Conservation (phyloP, 2,329 filamentous ascomycete species). For the Xylariaceae sp. region DNA sequence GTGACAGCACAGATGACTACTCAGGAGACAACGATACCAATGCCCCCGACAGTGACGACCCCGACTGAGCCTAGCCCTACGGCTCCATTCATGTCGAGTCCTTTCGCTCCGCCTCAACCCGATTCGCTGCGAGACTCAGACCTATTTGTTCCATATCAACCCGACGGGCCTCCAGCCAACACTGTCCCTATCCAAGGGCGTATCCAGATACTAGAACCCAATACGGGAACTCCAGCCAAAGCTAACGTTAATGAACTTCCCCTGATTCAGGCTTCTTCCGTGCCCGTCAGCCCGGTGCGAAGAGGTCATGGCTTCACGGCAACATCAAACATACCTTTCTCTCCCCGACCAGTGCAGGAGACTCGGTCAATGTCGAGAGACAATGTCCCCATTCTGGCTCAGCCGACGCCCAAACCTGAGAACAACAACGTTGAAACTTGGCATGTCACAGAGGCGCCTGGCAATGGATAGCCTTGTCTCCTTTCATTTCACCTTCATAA, state of each 20-base stretch:
- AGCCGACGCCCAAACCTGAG: too few relatives aligned
- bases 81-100: constrained; percentile 25
- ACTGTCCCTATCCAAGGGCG: constrained; percentile 29
- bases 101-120: constrained; percentile 22
- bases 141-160: constrained; percentile 53
- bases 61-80: constrained; percentile 16
- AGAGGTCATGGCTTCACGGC: constrained; percentile 24
- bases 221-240: constrained; percentile 15
- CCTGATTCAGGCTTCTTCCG: constrained; percentile 12
- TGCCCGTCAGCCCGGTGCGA: constrained; percentile 19
- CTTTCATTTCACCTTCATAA: too few relatives aligned
- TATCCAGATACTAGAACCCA: constrained; percentile 25
- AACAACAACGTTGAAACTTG: too few relatives aligned
- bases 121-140: constrained; percentile 28
- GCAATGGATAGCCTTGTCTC: too few relatives aligned
- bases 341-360: constrained; percentile 12
- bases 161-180: constrained; percentile 46
- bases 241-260: constrained; percentile 1
- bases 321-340: constrained; percentile 26
- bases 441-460: too few relatives aligned
- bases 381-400: constrained; percentile 4
- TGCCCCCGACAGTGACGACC: constrained; percentile 17
- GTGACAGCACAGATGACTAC: constrained; percentile 5
- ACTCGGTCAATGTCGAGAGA: constrained; percentile 10
- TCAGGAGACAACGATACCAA: constrained; percentile 4